A percentile compares a stretch with the other conserved stretches of the same genome.
These are phyloP conservation scores for Periconia digitata DNA, from an alignment of 2,329 filamentous ascomycete genomes.

Conservation along the genomic window DNA sequence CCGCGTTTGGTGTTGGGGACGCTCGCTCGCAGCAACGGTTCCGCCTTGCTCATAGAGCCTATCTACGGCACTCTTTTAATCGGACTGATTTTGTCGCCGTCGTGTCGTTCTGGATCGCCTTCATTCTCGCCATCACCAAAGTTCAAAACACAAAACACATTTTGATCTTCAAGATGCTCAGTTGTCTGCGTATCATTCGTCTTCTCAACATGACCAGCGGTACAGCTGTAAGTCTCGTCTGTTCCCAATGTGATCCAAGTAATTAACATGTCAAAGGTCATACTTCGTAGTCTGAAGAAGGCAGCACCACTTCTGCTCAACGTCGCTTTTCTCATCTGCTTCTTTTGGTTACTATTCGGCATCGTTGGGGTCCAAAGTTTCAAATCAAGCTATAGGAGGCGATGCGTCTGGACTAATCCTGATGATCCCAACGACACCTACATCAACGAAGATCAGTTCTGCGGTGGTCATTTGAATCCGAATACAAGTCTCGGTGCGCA, in stretches of 20 bases:
- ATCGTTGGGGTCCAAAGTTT: constrained; percentile 98
- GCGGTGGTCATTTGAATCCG: constrained; percentile 74
- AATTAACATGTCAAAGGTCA: constrained; percentile 63
- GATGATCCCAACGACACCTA: constrained; percentile 52
- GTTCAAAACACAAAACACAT: constrained; percentile 71
- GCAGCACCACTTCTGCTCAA: constrained; percentile 88
- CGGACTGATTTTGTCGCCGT: constrained; percentile 93
- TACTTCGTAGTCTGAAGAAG: constrained; percentile 91
- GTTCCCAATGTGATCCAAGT: constrained; percentile 6
- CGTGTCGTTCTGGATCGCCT: constrained; percentile 92
- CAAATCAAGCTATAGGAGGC: constrained; percentile 54
- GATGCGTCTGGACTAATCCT: constrained; percentile 57
- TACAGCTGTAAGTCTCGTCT: constrained; percentile 69
- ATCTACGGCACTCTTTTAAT: constrained; percentile 93
- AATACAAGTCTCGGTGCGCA: constrained; percentile 42
- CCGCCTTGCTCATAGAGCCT: constrained; percentile 86
- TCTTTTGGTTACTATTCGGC: constrained; percentile 97
- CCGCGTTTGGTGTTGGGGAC: constrained; percentile 58
- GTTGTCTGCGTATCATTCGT: constrained; percentile 87
- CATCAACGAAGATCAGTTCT: constrained; percentile 68
- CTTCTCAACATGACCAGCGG: constrained; percentile 91
- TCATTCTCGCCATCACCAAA: constrained; percentile 69
- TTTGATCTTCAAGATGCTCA: constrained; percentile 94
- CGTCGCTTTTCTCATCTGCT: constrained; percentile 89
- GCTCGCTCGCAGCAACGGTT: constrained; percentile 76